Base-by-base conservation (phyloP, 306 rosid genomes). In the Rosa chinensis region DNA sequence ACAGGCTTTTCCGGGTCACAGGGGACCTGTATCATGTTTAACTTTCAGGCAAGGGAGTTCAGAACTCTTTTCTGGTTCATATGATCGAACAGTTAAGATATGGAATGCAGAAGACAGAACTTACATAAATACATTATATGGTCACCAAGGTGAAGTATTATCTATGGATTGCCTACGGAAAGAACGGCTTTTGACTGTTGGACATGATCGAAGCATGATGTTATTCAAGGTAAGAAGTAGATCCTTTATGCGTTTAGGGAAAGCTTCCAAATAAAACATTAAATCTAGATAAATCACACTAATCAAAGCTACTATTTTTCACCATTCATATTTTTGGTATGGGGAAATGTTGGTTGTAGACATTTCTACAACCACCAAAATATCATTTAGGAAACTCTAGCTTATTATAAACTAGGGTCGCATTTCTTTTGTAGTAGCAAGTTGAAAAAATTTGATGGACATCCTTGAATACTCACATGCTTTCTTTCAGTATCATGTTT, bases 91-190 rank as follows among this genome's bases (percentile, higher is more conserved):
- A 39, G 82, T 93, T 72, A 95, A 91, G 86, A 91, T 95, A 88
- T 95, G 99, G 99, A 95, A 95, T 82, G 99, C 88, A 48, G 99
- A 93, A 73, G 99, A 91, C 81, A 86, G 98, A 87, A 86, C 99
- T 48, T 93, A 95, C 71, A 89, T 95, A 88, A 89, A 68, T 78
- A 91, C 98, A 69, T 79, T 95, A 80, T 93, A 87, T 85, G 99
- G 99, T 71, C 99, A 95, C 84, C 97, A 95, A 80, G 90, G 98
- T 80, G 99, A 93, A 83, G 80, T 95, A 72, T 56, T 93, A 73
- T 58, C 76, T 63, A 86, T 95, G 55, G 99, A 95, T 84, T 95
- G 94, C 82, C 85, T 93, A 78, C 91, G 94, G 21, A 95, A 90
- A 86, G 99, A 95, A 84, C 88, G 99, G 84, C 85, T 93, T 16